These are phyloP conservation scores for Ulmus americana DNA, from an alignment of 331 rosid genomes.

Conservation along the genomic window DNA sequence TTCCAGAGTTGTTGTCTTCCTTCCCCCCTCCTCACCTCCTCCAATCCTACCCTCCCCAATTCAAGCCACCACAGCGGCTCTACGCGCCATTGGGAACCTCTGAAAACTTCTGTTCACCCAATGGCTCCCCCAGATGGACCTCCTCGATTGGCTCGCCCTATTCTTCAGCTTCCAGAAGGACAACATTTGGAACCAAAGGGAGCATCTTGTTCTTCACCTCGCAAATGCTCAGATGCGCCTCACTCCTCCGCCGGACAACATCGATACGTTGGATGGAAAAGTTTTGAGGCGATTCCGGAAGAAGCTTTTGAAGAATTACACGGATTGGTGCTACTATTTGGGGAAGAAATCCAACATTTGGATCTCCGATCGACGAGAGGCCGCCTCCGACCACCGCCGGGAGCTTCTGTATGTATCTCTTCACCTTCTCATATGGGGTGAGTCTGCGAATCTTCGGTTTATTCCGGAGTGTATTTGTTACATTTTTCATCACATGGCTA, in stretches of 20 bases:
- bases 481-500: slow-evolving; percentile 83
- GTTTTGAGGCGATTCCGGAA: slow-evolving; percentile 75
- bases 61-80: slow-evolving; percentile 65
- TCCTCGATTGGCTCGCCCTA: slow-evolving; percentile 82
- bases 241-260: slow-evolving; percentile 85
- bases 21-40: too few relatives aligned
- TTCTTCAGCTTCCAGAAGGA: slow-evolving; percentile 80
- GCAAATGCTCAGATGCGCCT: slow-evolving; percentile 99
- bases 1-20: too few relatives aligned
- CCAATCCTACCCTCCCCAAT: too few relatives aligned
- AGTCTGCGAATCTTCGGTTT: slow-evolving; percentile 80
- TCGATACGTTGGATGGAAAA: slow-evolving; percentile 57
- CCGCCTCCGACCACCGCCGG: slow-evolving; percentile 55
- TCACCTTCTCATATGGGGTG: slow-evolving; percentile 87
- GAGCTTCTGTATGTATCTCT: slow-evolving; percentile 88
- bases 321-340: slow-evolving; percentile 77
- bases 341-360: slow-evolving; percentile 84
- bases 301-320: slow-evolving; percentile 70
- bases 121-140: slow-evolving; percentile 69
- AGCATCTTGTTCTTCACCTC: slow-evolving; percentile 86
- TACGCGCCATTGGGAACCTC: slow-evolving; percentile 67
- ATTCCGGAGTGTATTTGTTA: slow-evolving; percentile 82
- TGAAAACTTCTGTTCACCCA: slow-evolving; percentile 56
- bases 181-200: slow-evolving; percentile 90
- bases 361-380: slow-evolving; percentile 59